A percentile compares a stretch with the other conserved stretches of the same genome.
Conservation (phyloP, 2,329 filamentous ascomycete genomes). For the Colletotrichum sp. region DNA sequence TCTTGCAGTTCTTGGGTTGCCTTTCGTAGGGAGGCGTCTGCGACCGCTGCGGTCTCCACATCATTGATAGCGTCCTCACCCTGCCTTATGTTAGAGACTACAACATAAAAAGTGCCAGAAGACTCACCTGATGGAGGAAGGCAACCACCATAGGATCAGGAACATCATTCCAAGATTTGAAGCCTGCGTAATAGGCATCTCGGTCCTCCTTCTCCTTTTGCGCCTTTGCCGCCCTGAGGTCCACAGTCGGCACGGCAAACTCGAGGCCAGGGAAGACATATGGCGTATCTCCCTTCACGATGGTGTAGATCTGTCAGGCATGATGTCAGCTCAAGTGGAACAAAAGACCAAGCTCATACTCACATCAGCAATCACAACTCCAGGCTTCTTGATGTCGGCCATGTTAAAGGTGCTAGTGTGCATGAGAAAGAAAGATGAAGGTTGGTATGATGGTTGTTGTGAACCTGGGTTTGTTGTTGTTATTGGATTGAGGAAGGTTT, state of each 20-base stretch:
- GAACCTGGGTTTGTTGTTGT: neutral
- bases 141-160: neutral
- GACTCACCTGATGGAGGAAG: neutral
- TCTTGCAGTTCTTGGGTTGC: neutral
- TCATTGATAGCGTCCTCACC: neutral
- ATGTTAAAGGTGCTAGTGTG: neutral
- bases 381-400: neutral
- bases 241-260: neutral
- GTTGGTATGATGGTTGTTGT: neutral
- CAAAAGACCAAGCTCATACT: neutral
- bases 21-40: neutral
- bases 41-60: neutral
- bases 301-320: neutral
- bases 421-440: neutral
- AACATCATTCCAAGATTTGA: neutral
- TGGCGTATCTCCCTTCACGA: neutral
- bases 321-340: neutral
- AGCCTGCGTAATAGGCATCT: neutral
- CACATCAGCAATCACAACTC: neutral
- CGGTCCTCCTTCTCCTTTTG: neutral
- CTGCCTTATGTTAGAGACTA: neutral
- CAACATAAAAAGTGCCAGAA: neutral
- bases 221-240: neutral
- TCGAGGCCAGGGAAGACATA: neutral
- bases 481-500: neutral